phyloP scores from a whole-genome alignment of 1,284 basidiomycete species.

The Microbotryum violaceum region DNA sequence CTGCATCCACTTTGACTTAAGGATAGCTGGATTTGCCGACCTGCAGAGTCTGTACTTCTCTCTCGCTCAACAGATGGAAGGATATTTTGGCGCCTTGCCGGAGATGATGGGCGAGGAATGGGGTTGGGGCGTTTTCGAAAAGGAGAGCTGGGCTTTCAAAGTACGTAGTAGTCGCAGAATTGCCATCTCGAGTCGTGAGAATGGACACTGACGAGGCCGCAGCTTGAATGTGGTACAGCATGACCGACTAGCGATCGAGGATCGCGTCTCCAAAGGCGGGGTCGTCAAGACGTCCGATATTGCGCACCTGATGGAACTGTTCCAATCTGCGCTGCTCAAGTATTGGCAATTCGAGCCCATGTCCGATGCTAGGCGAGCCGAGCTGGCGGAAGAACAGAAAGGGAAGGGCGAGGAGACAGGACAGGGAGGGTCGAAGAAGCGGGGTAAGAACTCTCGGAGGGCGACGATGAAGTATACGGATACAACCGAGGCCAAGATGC shows the following conservation, averaged over 20 bases:
- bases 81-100: constrained; percentile 59
- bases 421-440: constrained; percentile 34
- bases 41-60: constrained; percentile 63
- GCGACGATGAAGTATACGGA: constrained; percentile 28
- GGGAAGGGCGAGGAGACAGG: constrained; percentile 3
- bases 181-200: not conserved
- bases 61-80: constrained; percentile 67
- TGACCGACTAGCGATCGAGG: constrained; percentile 62
- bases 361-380: constrained; percentile 19
- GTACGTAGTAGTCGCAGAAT: constrained; percentile 4
- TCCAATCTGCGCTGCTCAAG: constrained; percentile 54
- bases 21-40: constrained; percentile 74
- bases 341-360: constrained; percentile 60
- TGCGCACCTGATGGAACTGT: constrained; percentile 71
- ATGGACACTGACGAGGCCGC: not conserved
- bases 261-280: constrained; percentile 48
- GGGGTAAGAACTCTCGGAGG: not conserved
- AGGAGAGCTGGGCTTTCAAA: constrained; percentile 66
- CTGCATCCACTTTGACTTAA: constrained; percentile 71
- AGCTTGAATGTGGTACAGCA: constrained; percentile 43
- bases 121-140: constrained; percentile 64
- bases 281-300: constrained; percentile 64
- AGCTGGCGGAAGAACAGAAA: constrained; percentile 12
- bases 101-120: constrained; percentile 45
- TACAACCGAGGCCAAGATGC: constrained; percentile 9